Base-by-base conservation (phyloP, 2,329 filamentous ascomycete genomes). In the Trichophyton verrucosum region DNA sequence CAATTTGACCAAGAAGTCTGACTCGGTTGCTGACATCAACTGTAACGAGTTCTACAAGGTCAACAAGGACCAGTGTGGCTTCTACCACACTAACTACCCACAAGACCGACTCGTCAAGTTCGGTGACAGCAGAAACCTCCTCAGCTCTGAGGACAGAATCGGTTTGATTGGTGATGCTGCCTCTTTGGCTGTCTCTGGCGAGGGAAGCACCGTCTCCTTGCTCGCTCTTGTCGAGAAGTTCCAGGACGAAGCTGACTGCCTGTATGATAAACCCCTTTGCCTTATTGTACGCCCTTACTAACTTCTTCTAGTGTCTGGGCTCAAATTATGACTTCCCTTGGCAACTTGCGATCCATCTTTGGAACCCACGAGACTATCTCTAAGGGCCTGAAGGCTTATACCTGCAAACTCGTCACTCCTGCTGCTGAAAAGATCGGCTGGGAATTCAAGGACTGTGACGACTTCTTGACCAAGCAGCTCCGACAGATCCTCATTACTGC, bases 1-100 rank as follows among this genome's bases (percentile, higher is more conserved):
- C 42, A 86, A 89, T 58, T 78, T 99, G 51, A 88, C 85, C 0
- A 78, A 81, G 61, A 96, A 89, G 76, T 81, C 88, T 67, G 86
- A 90, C 60, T 91, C 84, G 11, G 82, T 97, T 61, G 80, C 82
- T 57, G 72, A 69, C 33, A 65, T 78, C 57, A 86, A 87, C 63
- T 82, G 86, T 53, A n/a, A 13, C n/a, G 55, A 83, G 44, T 96
- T 96, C 73, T 99, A 97, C 78, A 95, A 96, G 77, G 80, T 99
- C 68, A 99, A 99, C 78, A 85, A 86, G 63, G 85, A 92, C 60
- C 88, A 92, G 62, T 91, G 86, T 58, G 92, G 91, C 27, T 96
- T 88, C 75, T 97, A 95, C 77, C 84, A 91, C 63, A 94, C 92
- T 57, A 96, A 95, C 75, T 95, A 97, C 71, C 90, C 94, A 3